Percentiles rank a stretch among this genome's conserved stretches.
These are phyloP conservation scores for Metschnikowia similis DNA, from an alignment of 805 yeast genomes.

Conservation along the genomic window DNA sequence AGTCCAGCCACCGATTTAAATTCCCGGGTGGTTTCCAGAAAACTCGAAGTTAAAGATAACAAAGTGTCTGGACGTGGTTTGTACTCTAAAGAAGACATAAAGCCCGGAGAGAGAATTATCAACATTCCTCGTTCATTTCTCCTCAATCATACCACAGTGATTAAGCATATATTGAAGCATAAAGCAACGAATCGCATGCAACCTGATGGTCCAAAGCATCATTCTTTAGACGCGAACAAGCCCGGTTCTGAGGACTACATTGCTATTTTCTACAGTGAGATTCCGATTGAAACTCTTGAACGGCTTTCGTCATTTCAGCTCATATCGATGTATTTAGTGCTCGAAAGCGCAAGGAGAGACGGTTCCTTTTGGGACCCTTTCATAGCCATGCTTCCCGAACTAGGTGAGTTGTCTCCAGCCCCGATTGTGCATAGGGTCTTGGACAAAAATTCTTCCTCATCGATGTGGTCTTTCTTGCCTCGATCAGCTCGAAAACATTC, in stretches of 20 bases:
- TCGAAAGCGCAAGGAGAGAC: conserved; percentile 38
- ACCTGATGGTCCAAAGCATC: conserved; percentile 22
- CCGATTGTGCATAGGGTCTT: conserved; percentile 62
- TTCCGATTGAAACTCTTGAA: conserved; percentile 32
- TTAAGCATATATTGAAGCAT: conserved; percentile 40
- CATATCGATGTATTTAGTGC: conserved; percentile 44
- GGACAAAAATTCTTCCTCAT: conserved; percentile 15
- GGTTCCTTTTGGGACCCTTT: conserved; percentile 67
- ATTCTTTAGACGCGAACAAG: conserved; percentile 4
- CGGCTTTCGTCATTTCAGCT: conserved; percentile 57
- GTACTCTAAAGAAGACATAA: conserved; percentile 37
- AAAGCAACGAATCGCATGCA: conserved; percentile 19
- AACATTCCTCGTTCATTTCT: conserved; percentile 56
- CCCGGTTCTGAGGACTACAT: conserved; percentile 21
- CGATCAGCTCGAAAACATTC: conserved; percentile 36
- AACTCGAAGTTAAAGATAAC: conserved; percentile 39
- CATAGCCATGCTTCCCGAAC: conserved; percentile 56
- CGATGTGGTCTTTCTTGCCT: conserved; percentile 43
- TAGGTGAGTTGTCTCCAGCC: conserved; percentile 46
- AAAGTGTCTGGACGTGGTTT: conserved; percentile 60
- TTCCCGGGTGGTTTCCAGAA: conserved; percentile 33
- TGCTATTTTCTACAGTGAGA: conserved; percentile 27
- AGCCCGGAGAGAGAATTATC: conserved; percentile 42
- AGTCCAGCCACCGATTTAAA: conserved; percentile 4
- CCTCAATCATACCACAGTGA: conserved; percentile 53